Evolutionary conservation across 495 filamentous ascomycete species (phyloP).

Genomic region (Penicillium lividum): DNA sequence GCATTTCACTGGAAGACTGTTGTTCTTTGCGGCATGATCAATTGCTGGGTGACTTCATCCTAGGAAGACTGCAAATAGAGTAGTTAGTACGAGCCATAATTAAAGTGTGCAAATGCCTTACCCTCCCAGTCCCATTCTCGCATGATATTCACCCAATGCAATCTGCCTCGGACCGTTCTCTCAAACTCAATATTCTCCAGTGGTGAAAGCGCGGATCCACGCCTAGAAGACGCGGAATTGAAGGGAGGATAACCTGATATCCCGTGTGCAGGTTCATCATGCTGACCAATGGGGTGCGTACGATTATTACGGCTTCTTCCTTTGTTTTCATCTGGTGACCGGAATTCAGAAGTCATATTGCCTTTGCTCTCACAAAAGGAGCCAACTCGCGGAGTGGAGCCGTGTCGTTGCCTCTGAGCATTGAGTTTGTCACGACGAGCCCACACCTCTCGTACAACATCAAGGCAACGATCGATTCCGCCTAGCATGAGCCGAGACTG

Average conservation of each 20-base stretch:
- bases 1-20: too few relatives aligned
- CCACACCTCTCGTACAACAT: constrained; percentile 77
- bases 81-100: not conserved
- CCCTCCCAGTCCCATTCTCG: constrained; percentile 79
- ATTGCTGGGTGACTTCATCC: not conserved
- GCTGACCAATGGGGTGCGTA: constrained; percentile 14
- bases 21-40: not conserved
- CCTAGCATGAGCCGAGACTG: constrained; percentile 67
- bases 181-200: constrained; percentile 60
- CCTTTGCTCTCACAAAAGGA: constrained; percentile 8
- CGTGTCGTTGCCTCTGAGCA: constrained; percentile 28
- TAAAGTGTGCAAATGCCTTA: constrained; percentile 33
- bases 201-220: constrained; percentile 34
- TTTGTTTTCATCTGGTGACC: not conserved
- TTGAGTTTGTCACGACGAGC: constrained; percentile 55
- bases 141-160: constrained; percentile 82
- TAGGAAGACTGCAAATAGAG: constrained; percentile 12
- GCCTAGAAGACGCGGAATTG: constrained; percentile 18
- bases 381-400: constrained; percentile 12
- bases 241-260: constrained; percentile 1
- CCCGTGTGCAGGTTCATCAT: constrained; percentile 13
- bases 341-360: not conserved
- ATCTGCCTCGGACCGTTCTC: constrained; percentile 63
- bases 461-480: constrained; percentile 69
- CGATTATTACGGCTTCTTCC: not conserved